A percentile compares a stretch with the other conserved stretches of the same genome.
Evolutionary conservation across 2,329 filamentous ascomycete genomes (phyloP).

Genomic region (Hypoxylon sp.): DNA sequence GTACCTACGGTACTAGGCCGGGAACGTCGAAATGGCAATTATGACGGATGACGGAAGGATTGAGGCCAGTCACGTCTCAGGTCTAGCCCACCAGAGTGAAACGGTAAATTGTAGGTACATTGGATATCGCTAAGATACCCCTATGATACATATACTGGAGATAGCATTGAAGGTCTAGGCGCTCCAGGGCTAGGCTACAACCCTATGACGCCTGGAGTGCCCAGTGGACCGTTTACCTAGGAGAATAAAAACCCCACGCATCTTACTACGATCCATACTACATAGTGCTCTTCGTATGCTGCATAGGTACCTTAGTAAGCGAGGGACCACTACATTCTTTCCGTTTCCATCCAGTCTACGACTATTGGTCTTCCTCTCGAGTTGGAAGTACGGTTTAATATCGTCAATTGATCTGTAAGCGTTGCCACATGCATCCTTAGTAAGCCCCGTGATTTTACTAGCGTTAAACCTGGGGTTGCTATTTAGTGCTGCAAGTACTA

Average conservation of each 20-base stretch:
- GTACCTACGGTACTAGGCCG: constrained; percentile 4
- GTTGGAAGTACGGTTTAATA: constrained; percentile 8
- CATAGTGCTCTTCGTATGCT: constrained; percentile 2
- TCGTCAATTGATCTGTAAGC: neutral
- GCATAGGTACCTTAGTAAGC: constrained; percentile 28
- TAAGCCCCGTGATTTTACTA: constrained; percentile 31
- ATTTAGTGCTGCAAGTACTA: constrained; percentile 21
- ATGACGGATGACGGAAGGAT: constrained; percentile 41
- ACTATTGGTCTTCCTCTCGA: constrained; percentile 15
- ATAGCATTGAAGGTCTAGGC: neutral
- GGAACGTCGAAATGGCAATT: constrained; percentile 37
- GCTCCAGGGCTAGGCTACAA: neutral
- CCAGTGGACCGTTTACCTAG: constrained; percentile 19
- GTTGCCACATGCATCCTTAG: constrained; percentile 25
- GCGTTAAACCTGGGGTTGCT: constrained; percentile 14
- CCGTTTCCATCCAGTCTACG: constrained; percentile 35
- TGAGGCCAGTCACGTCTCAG: constrained; percentile 22
- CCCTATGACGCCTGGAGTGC: neutral
- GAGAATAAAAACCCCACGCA: constrained; percentile 15
- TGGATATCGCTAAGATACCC: neutral
- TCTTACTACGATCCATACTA: neutral
- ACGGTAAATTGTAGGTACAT: constrained; percentile 26
- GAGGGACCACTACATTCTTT: constrained; percentile 25
- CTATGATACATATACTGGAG: neutral
- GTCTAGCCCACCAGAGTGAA: constrained; percentile 42